A percentile compares a stretch with the other conserved stretches of the same genome.
Evolutionary conservation across 176 grass and related monocot species (phyloP).

Genomic region (Lolium rigidum): DNA sequence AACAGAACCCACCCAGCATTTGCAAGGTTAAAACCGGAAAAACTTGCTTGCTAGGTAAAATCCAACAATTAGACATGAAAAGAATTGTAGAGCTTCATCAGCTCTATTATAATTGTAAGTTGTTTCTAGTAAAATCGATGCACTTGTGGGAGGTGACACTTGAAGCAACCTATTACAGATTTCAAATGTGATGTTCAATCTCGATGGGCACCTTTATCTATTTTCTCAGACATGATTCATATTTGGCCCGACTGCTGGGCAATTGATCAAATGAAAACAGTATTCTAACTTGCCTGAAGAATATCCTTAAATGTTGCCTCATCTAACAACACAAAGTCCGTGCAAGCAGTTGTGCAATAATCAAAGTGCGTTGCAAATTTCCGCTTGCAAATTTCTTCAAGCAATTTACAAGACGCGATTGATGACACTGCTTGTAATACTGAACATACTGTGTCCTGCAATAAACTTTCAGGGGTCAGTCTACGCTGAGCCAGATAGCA

Average conservation of each 20-base stretch:
- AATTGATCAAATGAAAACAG: constrained; percentile 33
- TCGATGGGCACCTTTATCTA: constrained; percentile 42
- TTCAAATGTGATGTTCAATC: constrained; percentile 37
- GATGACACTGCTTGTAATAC: constrained; percentile 77
- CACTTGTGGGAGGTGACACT: constrained; percentile 8
- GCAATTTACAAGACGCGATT: constrained; percentile 86
- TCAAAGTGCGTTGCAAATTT: constrained; percentile 91
- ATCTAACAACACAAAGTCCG: constrained; percentile 87
- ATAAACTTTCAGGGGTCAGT: constrained; percentile 82
- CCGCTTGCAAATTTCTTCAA: constrained; percentile 90
- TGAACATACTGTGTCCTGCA: constrained; percentile 95
- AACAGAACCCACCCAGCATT: constrained; percentile 9
- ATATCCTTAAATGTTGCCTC: constrained; percentile 82
- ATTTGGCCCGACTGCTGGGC: constrained; percentile 26
- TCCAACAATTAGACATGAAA: background rate
- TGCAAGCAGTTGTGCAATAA: constrained; percentile 92
- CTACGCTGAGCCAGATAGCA: constrained; percentile 59
- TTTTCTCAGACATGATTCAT: constrained; percentile 15
- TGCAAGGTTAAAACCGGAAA: background rate
- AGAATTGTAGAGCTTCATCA: constrained; percentile 27
- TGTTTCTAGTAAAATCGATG: constrained; percentile 2
- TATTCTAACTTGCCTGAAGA: constrained; percentile 77
- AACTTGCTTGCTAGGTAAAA: constrained; percentile 16
- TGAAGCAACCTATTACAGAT: constrained; percentile 35
- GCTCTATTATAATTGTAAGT: constrained; percentile 11